Evolutionary conservation across 345 rosid genomes (phyloP).

Genomic region (Hevea brasiliensis): DNA sequence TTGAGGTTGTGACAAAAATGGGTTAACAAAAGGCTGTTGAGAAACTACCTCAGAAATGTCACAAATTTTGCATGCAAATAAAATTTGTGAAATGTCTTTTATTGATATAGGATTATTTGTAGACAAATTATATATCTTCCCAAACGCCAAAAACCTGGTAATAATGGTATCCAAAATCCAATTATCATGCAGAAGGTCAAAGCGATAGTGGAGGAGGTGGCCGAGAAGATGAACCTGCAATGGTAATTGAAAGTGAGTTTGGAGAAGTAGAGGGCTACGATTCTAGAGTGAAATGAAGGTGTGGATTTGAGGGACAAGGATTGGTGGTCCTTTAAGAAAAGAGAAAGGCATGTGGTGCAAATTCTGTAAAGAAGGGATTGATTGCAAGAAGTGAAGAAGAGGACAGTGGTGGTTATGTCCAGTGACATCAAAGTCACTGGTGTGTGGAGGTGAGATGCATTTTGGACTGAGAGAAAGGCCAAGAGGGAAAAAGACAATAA

Average conservation of each 20-base stretch:
- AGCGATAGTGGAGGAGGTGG: conserved; percentile 47
- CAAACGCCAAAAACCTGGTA: conserved; percentile 91
- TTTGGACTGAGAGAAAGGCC: no score
- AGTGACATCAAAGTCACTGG: conserved; percentile 41
- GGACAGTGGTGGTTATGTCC: conserved; percentile 62
- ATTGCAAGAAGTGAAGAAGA: conserved; percentile 48
- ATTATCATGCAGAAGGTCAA: conserved; percentile 64
- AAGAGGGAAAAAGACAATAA: no score
- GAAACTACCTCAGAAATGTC: no score
- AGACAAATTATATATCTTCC: conserved; percentile 52
- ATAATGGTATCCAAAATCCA: conserved; percentile 94
- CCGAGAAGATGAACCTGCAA: conserved; percentile 49
- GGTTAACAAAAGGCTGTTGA: background rate
- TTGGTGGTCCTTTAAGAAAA: conserved; percentile 20
- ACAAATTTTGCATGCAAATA: background rate
- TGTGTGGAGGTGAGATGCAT: no score
- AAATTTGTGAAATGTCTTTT: no score
- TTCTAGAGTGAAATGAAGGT: conserved; percentile 31
- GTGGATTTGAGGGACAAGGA: conserved; percentile 32
- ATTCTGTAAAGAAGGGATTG: conserved; percentile 38
- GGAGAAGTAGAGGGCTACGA: conserved; percentile 15
- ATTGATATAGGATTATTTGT: background rate
- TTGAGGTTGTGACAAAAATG: background rate
- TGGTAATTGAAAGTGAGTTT: conserved; percentile 14
- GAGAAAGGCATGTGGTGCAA: conserved; percentile 44